These are phyloP conservation scores for Saraca asoca DNA, from an alignment of 331 rosid genomes.

Conservation along the genomic window DNA sequence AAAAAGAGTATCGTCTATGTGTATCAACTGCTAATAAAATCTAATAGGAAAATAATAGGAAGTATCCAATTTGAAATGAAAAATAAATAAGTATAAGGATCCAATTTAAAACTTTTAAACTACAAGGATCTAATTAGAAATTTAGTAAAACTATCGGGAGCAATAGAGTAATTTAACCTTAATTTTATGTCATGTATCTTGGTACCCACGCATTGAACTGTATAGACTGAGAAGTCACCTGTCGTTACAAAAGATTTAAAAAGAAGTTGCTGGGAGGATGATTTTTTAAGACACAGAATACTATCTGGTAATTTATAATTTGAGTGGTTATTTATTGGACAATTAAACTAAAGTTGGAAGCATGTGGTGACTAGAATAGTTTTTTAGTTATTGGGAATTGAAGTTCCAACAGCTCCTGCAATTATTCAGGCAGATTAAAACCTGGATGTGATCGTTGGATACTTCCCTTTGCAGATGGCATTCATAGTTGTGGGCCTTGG, in stretches of 20 bases:
- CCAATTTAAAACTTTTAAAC: too few relatives aligned
- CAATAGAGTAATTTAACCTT: too few relatives aligned
- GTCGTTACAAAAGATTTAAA: not conserved
- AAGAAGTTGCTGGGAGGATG: too few relatives aligned
- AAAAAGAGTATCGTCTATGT: too few relatives aligned
- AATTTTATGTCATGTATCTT: too few relatives aligned
- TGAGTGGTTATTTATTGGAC: slow-evolving; percentile 15
- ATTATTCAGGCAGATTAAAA: slow-evolving; percentile 9
- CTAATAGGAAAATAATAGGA: too few relatives aligned
- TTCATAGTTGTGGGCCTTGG: slow-evolving; percentile 3
- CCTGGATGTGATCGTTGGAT: slow-evolving; percentile 10
- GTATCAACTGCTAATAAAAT: too few relatives aligned
- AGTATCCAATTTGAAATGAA: too few relatives aligned
- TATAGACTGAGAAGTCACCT: not conserved
- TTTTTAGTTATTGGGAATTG: slow-evolving; percentile 16
- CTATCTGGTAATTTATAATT: not conserved
- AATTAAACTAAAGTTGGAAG: not conserved
- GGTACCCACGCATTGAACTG: not conserved
- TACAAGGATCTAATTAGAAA: too few relatives aligned
- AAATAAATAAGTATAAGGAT: too few relatives aligned
- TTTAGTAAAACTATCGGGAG: too few relatives aligned
- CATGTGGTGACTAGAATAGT: not conserved
- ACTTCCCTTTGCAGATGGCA: slow-evolving; percentile 7
- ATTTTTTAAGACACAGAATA: too few relatives aligned
- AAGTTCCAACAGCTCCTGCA: slow-evolving; percentile 14